Base-by-base conservation (phyloP, 495 filamentous ascomycete species). In the Neurospora sp. region DNA sequence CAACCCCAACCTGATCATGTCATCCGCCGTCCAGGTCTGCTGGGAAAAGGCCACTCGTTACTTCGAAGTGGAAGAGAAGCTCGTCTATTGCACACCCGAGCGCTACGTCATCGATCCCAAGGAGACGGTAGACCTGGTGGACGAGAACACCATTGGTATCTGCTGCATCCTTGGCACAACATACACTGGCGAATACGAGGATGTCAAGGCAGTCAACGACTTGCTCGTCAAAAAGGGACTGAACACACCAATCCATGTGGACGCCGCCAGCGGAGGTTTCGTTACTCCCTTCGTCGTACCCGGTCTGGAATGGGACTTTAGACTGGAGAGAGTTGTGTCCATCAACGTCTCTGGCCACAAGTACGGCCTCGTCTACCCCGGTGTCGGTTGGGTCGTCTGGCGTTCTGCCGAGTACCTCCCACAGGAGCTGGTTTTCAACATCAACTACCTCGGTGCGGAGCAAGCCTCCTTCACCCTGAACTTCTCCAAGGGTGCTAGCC, bases 401-500 rank as follows among this genome's bases (percentile, higher is more conserved):
- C 88, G 94, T 40, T 87, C 90, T 41, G 91, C 92, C 3, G 89
- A 95, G 78, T 96, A 86, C 81, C 86, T 97, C 1, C 94, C 94
- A 31, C 85, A 94, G 80, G 94, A 97, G 79, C 90, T 97, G 44
- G 92, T 97, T 78, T 97, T 97, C 88, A 97, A 96, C 86, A 95
- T 97, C 87, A 97, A 97, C 84, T 97, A 97, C 81, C 90, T 97
- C 3, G 94, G 94, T 71, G 92, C 94, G 35, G 93, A 97, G 76
- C 94, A 97, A 82, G 90, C 94, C n/a, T 96, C 93, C 71, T 97
- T 97, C 86, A 97, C 94, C n/a, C 88, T 97, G 70, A 97, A 97
- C 85, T 97, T 97, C 86, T 94, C 91, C 80, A 95, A 96, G 82
- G 94, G 94, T 72, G 94, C 94, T 62, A 90, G 90, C 46, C 94